phyloP scores from a whole-genome alignment of 1,139 yeast genomes.

The Eremothecium cymbalariae region DNA sequence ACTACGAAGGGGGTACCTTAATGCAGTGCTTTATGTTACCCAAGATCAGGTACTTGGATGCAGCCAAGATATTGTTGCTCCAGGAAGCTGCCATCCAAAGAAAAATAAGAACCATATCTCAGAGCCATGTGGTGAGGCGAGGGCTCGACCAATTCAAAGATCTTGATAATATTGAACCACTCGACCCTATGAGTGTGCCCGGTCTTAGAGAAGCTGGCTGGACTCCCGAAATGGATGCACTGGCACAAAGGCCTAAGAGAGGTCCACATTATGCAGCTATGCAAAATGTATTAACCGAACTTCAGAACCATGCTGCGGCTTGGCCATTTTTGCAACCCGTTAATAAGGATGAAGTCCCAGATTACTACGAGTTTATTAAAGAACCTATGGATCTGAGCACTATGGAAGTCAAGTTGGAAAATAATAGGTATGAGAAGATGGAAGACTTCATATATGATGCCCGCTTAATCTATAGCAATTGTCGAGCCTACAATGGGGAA shows the following conservation, averaged over 20 bases:
- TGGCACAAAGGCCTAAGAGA: constrained; percentile 90
- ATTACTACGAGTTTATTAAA: constrained; percentile 89
- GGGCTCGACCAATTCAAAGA: constrained; percentile 71
- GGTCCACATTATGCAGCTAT: constrained; percentile 93
- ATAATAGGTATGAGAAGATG: constrained; percentile 82
- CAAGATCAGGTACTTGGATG: constrained; percentile 75
- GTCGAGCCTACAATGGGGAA: constrained; percentile 83
- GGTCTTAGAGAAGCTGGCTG: constrained; percentile 91
- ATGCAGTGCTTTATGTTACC: constrained; percentile 98
- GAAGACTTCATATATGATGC: constrained; percentile 90
- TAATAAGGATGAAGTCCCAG: constrained; percentile 88
- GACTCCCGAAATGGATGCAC: constrained; percentile 96
- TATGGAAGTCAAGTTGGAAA: constrained; percentile 89
- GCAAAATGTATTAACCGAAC: constrained; percentile 78
- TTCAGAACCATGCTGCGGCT: constrained; percentile 94
- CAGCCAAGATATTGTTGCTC: constrained; percentile 70
- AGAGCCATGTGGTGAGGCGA: constrained; percentile 71
- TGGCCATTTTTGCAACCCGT: constrained; percentile 98
- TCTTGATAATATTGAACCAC: constrained; percentile 40
- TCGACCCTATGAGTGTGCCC: constrained; percentile 74
- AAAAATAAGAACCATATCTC: constrained; percentile 71
- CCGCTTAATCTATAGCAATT: constrained; percentile 76
- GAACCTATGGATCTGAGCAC: constrained; percentile 99
- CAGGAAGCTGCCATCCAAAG: constrained; percentile 89
- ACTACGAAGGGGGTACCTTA: constrained; percentile 96